Percentiles rank a stretch among this genome's conserved stretches.
phyloP scores from a whole-genome alignment of 2,329 filamentous ascomycete species.

The Aspergillus oerlinghausenensis region DNA sequence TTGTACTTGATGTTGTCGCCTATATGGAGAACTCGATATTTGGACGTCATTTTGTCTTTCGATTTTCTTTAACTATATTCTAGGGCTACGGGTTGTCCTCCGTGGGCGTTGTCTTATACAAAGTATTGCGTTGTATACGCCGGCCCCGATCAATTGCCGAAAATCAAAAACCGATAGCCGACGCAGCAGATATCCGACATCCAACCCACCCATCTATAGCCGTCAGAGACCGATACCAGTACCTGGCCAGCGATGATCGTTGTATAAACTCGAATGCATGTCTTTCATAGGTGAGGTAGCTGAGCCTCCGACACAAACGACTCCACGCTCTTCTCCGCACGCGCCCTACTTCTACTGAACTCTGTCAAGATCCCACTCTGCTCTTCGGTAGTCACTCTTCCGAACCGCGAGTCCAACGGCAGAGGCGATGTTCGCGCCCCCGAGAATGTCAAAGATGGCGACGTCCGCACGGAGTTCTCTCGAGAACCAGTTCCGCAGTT shows the following conservation, averaged over 20 bases:
- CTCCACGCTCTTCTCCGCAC: background rate
- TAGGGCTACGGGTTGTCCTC: background rate
- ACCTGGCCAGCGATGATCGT: background rate
- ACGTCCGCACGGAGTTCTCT: conserved; percentile 3
- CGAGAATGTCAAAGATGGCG: conserved; percentile 2
- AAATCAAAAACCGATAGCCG: background rate
- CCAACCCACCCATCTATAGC: background rate
- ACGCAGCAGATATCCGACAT: background rate
- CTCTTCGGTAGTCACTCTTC: background rate
- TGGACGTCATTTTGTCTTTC: conserved; percentile 17
- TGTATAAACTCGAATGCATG: background rate
- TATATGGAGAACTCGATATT: conserved; percentile 41
- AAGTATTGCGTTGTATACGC: background rate
- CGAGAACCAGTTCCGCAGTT: conserved; percentile 3
- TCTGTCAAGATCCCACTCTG: background rate
- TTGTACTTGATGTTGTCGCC: conserved; percentile 49
- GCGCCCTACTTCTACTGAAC: background rate
- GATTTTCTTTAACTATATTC: background rate
- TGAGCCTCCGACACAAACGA: background rate
- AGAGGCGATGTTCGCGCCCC: background rate
- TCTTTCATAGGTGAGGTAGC: background rate
- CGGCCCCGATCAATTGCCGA: background rate
- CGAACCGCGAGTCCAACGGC: background rate
- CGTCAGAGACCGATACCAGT: background rate
- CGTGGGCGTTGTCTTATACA: background rate